Percentiles rank a stretch among this genome's conserved stretches.
Evolutionary conservation across 2,329 filamentous ascomycete species (phyloP).

Genomic region (Arthrobotrys pseudoclavata): DNA sequence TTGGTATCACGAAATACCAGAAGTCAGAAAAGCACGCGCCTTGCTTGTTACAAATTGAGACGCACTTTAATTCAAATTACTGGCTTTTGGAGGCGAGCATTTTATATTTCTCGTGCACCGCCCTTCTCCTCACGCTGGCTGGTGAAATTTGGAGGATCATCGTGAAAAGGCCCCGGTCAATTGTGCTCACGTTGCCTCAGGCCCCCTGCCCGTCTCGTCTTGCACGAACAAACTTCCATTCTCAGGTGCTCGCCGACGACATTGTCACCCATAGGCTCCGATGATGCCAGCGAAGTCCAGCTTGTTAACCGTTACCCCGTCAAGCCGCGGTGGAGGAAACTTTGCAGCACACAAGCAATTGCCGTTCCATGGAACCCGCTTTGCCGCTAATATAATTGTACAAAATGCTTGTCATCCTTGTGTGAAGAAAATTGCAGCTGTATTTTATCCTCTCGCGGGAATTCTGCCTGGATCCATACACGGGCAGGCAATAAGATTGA

Average conservation of each 20-base stretch:
- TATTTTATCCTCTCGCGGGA: not conserved
- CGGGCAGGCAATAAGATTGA: conserved; percentile 30
- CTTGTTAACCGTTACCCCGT: conserved; percentile 35
- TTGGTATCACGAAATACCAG: conserved; percentile 34
- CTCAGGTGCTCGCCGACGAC: conserved; percentile 21
- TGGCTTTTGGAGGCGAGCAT: conserved; percentile 7
- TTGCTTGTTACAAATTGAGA: conserved; percentile 30
- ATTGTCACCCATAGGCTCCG: conserved; percentile 15
- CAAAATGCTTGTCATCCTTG: conserved; percentile 13
- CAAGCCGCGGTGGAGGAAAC: conserved; percentile 32
- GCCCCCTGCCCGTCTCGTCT: conserved; percentile 38
- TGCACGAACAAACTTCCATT: conserved; percentile 49
- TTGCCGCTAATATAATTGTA: conserved; percentile 8
- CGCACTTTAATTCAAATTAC: conserved; percentile 16
- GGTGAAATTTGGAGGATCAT: conserved; percentile 43
- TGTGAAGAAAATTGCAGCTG: conserved; percentile 11
- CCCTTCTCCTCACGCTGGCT: conserved; percentile 9
- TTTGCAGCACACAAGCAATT: conserved; percentile 33
- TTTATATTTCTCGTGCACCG: conserved; percentile 27
- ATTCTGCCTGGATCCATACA: conserved; percentile 16
- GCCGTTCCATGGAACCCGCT: conserved; percentile 48
- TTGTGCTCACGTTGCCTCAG: conserved; percentile 47
- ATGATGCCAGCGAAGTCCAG: conserved; percentile 11
- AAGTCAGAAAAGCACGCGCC: conserved; percentile 29
- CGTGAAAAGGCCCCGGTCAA: conserved; percentile 28